Conservation (phyloP, 1,284 basidiomycete species). For the Malassezia sympodialis region DNA sequence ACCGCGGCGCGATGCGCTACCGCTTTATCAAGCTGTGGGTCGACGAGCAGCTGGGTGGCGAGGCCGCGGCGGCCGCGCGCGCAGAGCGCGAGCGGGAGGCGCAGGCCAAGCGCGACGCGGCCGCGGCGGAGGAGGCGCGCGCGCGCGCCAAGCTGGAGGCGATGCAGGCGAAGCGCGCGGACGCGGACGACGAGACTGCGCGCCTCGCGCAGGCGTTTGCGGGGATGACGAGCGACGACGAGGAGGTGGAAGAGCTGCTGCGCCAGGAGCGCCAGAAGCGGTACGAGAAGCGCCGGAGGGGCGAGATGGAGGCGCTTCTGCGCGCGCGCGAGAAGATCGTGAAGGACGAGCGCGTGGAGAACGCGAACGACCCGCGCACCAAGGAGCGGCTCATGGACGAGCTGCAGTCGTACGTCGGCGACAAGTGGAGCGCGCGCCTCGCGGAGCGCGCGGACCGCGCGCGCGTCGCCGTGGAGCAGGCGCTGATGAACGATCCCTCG, state of each 20-base stretch:
- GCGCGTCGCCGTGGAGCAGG: constrained; percentile 23
- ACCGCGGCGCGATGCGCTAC: constrained; percentile 36
- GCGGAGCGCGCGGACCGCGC: constrained; percentile 25
- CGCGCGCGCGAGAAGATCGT: constrained; percentile 17
- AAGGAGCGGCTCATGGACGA: constrained; percentile 20
- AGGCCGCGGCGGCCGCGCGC: constrained; percentile 6
- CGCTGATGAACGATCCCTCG: constrained; percentile 22
- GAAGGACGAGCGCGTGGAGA: constrained; percentile 15
- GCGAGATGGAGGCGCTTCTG: background rate
- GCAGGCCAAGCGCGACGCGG: constrained; percentile 8
- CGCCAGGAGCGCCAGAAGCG: constrained; percentile 7
- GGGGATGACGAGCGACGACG: constrained; percentile 1
- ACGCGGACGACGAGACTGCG: background rate
- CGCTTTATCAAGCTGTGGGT: constrained; percentile 36
- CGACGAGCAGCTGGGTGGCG: constrained; percentile 20
- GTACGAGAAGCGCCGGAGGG: background rate
- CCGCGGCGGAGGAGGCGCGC: background rate
- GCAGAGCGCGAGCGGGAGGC: constrained; percentile 21
- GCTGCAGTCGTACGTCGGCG: constrained; percentile 12
- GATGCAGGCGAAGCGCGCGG: background rate
- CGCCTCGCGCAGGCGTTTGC: background rate
- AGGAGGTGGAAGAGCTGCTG: constrained; percentile 12
- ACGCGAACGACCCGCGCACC: constrained; percentile 17
- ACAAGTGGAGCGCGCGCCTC: constrained; percentile 7
- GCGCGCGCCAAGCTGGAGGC: constrained; percentile 11